Conservation (phyloP, 1,284 basidiomycete species). For the Leccinum pachyderme region DNA sequence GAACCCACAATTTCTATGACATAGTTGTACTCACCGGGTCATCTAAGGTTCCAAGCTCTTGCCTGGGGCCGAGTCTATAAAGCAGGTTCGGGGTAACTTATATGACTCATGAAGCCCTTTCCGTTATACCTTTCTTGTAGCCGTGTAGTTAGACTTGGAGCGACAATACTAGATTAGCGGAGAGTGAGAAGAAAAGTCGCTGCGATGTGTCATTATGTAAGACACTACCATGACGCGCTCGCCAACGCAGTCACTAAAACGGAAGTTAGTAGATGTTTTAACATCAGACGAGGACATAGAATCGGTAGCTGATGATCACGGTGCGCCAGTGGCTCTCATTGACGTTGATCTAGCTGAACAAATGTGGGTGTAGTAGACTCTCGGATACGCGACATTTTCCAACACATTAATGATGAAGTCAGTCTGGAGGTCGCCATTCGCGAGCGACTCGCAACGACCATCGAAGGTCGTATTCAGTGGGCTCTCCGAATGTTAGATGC, state of each 20-base stretch:
- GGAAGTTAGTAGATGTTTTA: constrained; percentile 2
- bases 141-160: background rate
- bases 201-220: background rate
- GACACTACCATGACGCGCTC: constrained; percentile 21
- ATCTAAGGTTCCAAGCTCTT: constrained; percentile 42
- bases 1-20: background rate
- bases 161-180: background rate
- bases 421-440: constrained; percentile 64
- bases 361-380: constrained; percentile 14
- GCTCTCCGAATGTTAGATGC: constrained; percentile 56
- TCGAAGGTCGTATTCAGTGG: constrained; percentile 67
- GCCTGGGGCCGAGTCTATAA: constrained; percentile 42
- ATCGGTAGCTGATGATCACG: constrained; percentile 12
- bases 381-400: constrained; percentile 16
- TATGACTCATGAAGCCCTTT: background rate
- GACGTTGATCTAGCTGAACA: background rate
- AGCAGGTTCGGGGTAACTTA: constrained; percentile 34
- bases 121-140: background rate
- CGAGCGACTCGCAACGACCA: constrained; percentile 50
- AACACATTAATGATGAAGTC: constrained; percentile 46
- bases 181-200: background rate
- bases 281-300: constrained; percentile 15
- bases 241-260: constrained; percentile 13
- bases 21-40: background rate
- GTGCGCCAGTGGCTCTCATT: constrained; percentile 15